These are phyloP conservation scores for Metschnikowia gelsemii DNA, from an alignment of 805 yeast species.

Conservation along the genomic window DNA sequence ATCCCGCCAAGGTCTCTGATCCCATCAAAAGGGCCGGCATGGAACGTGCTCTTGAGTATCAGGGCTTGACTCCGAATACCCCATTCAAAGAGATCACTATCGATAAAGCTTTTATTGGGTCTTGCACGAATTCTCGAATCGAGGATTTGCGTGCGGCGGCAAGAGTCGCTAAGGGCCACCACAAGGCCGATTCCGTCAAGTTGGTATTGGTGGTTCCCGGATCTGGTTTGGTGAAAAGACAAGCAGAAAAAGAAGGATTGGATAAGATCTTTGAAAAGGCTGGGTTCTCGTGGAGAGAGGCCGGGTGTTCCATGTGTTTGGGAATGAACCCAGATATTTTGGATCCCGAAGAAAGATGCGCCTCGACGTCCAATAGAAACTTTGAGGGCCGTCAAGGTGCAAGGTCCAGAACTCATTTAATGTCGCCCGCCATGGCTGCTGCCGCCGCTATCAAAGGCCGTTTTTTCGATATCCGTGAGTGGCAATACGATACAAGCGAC, in stretches of 20 bases:
- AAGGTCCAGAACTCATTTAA: conserved; percentile 88
- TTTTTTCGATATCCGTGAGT: conserved; percentile 86
- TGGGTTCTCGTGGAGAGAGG: conserved; percentile 99
- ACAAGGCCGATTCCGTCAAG: conserved; percentile 77
- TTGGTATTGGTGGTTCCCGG: conserved; percentile 95
- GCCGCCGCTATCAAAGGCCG: conserved; percentile 95
- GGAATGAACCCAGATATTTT: conserved; percentile 99
- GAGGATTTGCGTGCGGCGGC: conserved; percentile 98
- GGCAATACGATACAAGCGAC: conserved; percentile 55
- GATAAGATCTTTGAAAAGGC: conserved; percentile 88
- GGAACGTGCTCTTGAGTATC: conserved; percentile 88
- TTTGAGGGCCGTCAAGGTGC: conserved; percentile 99
- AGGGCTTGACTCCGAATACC: conserved; percentile 84
- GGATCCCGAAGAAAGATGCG: conserved; percentile 94
- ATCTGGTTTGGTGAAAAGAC: conserved; percentile 88
- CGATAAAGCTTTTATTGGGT: conserved; percentile 96
- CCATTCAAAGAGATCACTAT: conserved; percentile 71
- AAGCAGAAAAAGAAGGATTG: conserved; percentile 93
- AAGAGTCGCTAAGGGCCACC: conserved; percentile 82
- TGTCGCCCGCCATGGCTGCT: conserved; percentile 99
- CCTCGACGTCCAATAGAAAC: conserved; percentile 97
- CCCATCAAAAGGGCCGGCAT: conserved; percentile 78
- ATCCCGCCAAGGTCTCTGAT: conserved; percentile 71
- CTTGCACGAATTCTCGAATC: conserved; percentile 96
- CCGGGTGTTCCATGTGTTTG: conserved; percentile 99